Evolutionary conservation across 192 early-diverging fungal genomes (phyloP).

Genomic region (Coemansia sp.): DNA sequence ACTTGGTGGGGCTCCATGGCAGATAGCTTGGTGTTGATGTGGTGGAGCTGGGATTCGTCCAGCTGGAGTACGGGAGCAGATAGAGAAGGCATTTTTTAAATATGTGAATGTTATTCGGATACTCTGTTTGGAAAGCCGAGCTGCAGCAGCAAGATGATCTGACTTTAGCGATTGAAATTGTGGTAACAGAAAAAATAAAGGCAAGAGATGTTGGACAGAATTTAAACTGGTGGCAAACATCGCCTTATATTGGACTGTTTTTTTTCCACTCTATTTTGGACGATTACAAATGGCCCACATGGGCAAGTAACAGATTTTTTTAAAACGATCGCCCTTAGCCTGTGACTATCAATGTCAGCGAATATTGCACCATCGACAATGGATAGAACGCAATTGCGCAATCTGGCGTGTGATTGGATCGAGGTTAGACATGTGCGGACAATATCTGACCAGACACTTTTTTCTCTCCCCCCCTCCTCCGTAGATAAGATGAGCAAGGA

Average conservation of each 20-base stretch:
- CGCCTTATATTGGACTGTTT: neutral
- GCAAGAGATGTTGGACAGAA: neutral
- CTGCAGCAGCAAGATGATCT: neutral
- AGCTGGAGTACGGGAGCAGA: constrained; percentile 44
- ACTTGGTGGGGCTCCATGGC: constrained; percentile 76
- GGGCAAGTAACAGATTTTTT: neutral
- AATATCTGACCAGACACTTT: neutral
- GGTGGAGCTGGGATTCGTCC: constrained; percentile 60
- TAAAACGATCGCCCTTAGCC: neutral
- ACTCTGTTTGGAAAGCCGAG: neutral
- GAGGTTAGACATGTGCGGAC: neutral
- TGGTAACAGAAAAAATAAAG: neutral
- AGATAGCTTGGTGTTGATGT: constrained; percentile 76
- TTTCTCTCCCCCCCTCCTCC: neutral
- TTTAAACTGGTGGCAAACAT: neutral
- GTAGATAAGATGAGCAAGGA: neutral
- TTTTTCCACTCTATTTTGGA: neutral
- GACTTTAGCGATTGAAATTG: neutral
- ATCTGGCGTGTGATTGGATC: constrained; percentile 9
- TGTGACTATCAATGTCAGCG: neutral
- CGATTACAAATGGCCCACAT: neutral
- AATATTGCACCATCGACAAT: constrained; percentile 11
- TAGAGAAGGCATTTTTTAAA: constrained; percentile 36
- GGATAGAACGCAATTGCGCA: constrained; percentile 3
- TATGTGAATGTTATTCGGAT: neutral